Base-by-base conservation (phyloP, 768 basidiomycete species). In the Tylopilus sp. region DNA sequence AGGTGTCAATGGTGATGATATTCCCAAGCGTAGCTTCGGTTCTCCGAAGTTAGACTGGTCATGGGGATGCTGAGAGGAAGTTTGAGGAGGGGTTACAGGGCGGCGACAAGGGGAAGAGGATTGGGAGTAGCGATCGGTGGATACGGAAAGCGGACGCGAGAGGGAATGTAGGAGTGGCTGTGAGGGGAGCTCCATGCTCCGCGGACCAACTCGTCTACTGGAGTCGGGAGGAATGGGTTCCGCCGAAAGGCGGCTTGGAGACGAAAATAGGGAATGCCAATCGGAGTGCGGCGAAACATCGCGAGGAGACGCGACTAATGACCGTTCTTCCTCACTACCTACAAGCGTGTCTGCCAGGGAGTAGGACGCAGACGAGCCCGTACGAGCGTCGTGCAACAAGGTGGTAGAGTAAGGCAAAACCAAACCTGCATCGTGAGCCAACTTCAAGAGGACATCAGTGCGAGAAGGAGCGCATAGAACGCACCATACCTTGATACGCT, bases 401-500 rank as follows among this genome's bases (percentile, higher is more conserved):
- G 24, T 30, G 33, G 29, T 7, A 38, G 38, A 31, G 12, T 17
- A n/a, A 30, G 13, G 44, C 25, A 44, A 50, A 26, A 33, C 25
- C 14, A 40, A 44, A 4, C 28, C 34, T 29, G 5, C 38, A 43
- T 52, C 13, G 45, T 66, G 64, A 45, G 40, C 48, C 22, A 56
- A 33, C 70, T 72, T 55, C 10, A 25, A 51, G 48, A 48, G 19
- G 29, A 40, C 40, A 38, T 66, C 26, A 69, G 50, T 26, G 44
- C 31, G 9, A 17, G 38, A 53, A 7, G n/a, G 5, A 45, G 25
- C 37, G 14, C 6, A 19, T 16, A 26, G 41, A 42, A 38, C 12
- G 10, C 4, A 26, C 47, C 62, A 25, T 52, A 72, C 72, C 66
- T 71, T 76, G 38, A 66, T 50, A 49, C 76, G 72, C 52, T 76